Percentiles rank a stretch among this genome's conserved stretches.
phyloP scores from a whole-genome alignment of 495 filamentous ascomycete species.

The Hyaloscypha variabilis region DNA sequence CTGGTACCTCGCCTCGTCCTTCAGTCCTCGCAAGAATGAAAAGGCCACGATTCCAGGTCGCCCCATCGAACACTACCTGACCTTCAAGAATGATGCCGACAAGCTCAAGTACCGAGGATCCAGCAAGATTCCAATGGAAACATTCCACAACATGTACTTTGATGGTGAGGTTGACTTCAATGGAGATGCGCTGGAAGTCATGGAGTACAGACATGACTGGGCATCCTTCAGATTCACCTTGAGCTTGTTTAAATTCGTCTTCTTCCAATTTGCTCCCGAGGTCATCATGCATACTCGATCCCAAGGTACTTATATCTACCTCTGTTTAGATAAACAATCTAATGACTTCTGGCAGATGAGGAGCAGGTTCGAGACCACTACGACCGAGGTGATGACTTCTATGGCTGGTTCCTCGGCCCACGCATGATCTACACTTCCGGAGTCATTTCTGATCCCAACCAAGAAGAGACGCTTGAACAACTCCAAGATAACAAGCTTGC shows the following conservation, averaged over 20 bases:
- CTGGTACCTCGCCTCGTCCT: conserved; percentile 68
- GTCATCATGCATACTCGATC: conserved; percentile 78
- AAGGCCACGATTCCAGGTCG: conserved; percentile 77
- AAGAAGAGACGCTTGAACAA: conserved; percentile 79
- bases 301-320: conserved; percentile 54
- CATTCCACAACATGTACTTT: conserved; percentile 90
- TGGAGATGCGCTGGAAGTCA: conserved; percentile 74
- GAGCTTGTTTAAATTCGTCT: conserved; percentile 67
- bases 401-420: conserved; percentile 86
- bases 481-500: conserved; percentile 89
- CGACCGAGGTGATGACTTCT: conserved; percentile 87
- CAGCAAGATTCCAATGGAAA: conserved; percentile 83
- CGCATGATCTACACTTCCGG: conserved; percentile 92
- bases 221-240: conserved; percentile 79
- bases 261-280: conserved; percentile 74
- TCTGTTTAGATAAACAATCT: neutral
- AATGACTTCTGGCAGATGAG: conserved; percentile 58
- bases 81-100: conserved; percentile 78
- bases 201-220: conserved; percentile 90
- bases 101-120: conserved; percentile 71
- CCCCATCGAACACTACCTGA: conserved; percentile 81
- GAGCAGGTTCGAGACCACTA: conserved; percentile 89
- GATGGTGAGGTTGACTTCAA: conserved; percentile 85
- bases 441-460: conserved; percentile 73
- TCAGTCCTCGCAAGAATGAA: conserved; percentile 75